Evolutionary conservation across 306 rosid genomes (phyloP).

Genomic region (Abrus pulchellus): DNA sequence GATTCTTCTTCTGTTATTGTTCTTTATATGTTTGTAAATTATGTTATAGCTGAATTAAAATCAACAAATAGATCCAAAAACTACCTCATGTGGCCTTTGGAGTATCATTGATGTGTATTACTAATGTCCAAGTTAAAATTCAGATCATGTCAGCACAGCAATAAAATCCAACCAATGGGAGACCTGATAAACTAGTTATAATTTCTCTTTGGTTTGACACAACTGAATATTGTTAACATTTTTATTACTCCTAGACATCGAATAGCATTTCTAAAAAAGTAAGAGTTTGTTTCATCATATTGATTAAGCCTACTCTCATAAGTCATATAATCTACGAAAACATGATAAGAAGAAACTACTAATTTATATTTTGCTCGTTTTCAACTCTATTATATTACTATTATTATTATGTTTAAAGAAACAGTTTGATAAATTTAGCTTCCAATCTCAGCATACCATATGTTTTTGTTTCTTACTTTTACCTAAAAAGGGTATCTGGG

Average conservation of each 20-base stretch:
- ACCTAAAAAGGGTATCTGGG: not conserved
- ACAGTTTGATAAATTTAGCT: not conserved
- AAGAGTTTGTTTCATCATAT: not conserved
- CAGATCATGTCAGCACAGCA: conserved; percentile 39
- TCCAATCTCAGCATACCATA: not conserved
- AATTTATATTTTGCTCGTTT: not conserved
- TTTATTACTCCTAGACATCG: not conserved
- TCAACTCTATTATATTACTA: not conserved
- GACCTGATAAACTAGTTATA: not conserved
- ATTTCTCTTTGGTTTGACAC: not conserved
- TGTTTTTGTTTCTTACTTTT: not conserved
- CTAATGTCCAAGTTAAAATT: conserved; percentile 40
- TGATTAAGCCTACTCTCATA: not conserved
- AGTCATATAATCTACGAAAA: not conserved
- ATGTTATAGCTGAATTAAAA: conserved; percentile 52
- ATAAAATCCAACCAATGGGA: conserved; percentile 44
- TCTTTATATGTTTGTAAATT: conserved; percentile 49
- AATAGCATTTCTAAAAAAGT: not conserved
- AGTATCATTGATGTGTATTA: conserved; percentile 45
- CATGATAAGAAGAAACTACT: not conserved
- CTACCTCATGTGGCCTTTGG: conserved; percentile 41
- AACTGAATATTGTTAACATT: not conserved
- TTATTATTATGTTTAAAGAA: conserved; percentile 1
- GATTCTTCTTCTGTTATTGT: conserved; percentile 45
- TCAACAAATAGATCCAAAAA: conserved; percentile 47